These are phyloP conservation scores for Diutina ranongensis DNA, from an alignment of 1,139 yeast species.

Conservation along the genomic window DNA sequence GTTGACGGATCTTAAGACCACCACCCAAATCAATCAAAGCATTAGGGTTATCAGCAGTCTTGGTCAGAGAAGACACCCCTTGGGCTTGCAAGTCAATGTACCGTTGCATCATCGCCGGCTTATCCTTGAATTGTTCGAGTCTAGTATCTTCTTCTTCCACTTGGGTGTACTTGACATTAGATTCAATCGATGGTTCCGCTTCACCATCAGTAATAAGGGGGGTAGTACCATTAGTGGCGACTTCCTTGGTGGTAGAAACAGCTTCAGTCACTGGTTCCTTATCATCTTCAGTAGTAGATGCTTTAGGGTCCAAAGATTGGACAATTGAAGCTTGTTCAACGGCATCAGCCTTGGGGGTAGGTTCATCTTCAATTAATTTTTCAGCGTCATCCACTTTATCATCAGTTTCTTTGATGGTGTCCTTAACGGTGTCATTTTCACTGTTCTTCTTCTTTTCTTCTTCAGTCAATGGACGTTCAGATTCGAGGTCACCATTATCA, in stretches of 20 bases:
- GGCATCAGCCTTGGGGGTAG: too few species aligned
- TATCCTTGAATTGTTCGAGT: slow-evolving; percentile 3
- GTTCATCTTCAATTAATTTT: slow-evolving; percentile 5
- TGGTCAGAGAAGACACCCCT: slow-evolving; percentile 12
- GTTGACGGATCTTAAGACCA: slow-evolving; percentile 43
- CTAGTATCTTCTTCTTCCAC: not conserved
- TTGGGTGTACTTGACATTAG: not conserved
- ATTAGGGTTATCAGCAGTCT: slow-evolving; percentile 37
- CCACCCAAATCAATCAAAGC: slow-evolving; percentile 42
- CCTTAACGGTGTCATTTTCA: not conserved
- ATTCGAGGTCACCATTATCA: slow-evolving; percentile 4
- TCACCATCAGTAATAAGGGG: slow-evolving; percentile 7
- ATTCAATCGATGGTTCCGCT: slow-evolving; percentile 8
- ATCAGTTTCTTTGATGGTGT: slow-evolving; percentile 2
- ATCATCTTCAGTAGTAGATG: not conserved
- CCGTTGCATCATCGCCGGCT: slow-evolving; percentile 1
- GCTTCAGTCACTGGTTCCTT: not conserved
- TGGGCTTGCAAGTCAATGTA: not conserved
- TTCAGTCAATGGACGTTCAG: slow-evolving; percentile 5
- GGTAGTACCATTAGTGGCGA: not conserved
- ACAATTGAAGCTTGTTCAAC: not conserved
- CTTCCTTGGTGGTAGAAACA: slow-evolving; percentile 8
- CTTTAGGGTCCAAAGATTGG: not conserved
- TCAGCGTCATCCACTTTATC: slow-evolving; percentile 7
- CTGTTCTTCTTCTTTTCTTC: not conserved